phyloP scores from a whole-genome alignment of 163 green algal genomes.

The Trebouxia gelatinosa region DNA sequence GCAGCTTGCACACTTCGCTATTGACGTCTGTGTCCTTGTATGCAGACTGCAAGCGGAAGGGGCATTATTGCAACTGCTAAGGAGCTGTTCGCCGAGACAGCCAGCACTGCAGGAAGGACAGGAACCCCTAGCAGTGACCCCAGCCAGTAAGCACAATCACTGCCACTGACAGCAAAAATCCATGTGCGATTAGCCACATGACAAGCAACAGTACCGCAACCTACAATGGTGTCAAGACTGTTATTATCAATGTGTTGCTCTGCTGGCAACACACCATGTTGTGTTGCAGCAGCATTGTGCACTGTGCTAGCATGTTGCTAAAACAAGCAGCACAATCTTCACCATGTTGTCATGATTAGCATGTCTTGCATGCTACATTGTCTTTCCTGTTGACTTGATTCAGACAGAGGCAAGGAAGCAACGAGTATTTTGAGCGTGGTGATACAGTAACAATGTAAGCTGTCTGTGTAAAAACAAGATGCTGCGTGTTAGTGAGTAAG shows the following conservation, averaged over 20 bases:
- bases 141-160: conserved; percentile 9
- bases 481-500: no score
- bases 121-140: background rate
- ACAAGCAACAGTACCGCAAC: background rate
- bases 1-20: no score
- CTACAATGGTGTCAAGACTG: background rate
- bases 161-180: background rate
- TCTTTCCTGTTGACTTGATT: background rate
- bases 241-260: background rate
- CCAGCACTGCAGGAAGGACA: background rate
- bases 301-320: background rate
- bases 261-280: no score
- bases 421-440: background rate
- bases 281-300: no score
- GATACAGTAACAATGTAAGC: background rate
- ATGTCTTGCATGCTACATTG: background rate
- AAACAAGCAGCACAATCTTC: background rate
- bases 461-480: no score
- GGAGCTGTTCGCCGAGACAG: conserved; percentile 9
- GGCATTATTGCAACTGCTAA: background rate
- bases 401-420: background rate
- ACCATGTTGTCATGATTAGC: background rate
- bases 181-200: background rate
- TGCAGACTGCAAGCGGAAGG: no score
- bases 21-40: no score